phyloP scores from a whole-genome alignment of 2,329 filamentous ascomycete genomes.

The Botrytis tulipae region DNA sequence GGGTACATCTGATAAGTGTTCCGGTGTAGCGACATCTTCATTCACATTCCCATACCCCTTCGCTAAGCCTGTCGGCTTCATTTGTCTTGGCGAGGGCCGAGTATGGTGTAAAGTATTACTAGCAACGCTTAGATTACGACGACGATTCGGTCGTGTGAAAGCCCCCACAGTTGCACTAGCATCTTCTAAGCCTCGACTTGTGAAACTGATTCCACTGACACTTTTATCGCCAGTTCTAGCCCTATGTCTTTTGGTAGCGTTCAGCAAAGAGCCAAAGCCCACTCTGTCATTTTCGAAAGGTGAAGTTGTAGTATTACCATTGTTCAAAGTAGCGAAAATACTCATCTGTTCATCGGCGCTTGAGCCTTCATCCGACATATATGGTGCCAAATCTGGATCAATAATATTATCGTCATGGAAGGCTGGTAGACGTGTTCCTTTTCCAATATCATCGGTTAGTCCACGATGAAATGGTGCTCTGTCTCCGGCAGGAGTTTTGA shows the following conservation, averaged over 20 bases:
- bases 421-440: conserved; percentile 71
- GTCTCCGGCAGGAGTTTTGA: conserved; percentile 72
- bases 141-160: conserved; percentile 61
- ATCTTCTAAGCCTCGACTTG: conserved; percentile 65
- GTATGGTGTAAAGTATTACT: conserved; percentile 67
- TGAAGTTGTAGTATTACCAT: conserved; percentile 59
- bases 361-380: conserved; percentile 91
- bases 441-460: conserved; percentile 63
- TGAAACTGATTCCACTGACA: conserved; percentile 66
- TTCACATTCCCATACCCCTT: conserved; percentile 40
- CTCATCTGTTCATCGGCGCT: conserved; percentile 91
- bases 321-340: conserved; percentile 75
- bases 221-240: conserved; percentile 71
- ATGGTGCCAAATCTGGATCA: conserved; percentile 90
- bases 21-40: conserved; percentile 32
- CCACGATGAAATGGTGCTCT: conserved; percentile 84
- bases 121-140: conserved; percentile 80
- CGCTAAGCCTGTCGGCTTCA: conserved; percentile 37
- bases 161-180: conserved; percentile 56
- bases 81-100: conserved; percentile 67
- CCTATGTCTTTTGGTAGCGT: conserved; percentile 72
- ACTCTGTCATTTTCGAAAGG: conserved; percentile 71
- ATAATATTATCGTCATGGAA: conserved; percentile 99
- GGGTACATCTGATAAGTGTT: conserved; percentile 27
- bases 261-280: conserved; percentile 69